Evolutionary conservation across 1,284 basidiomycete genomes (phyloP).

Genomic region (Apiotrichum brassicae): DNA sequence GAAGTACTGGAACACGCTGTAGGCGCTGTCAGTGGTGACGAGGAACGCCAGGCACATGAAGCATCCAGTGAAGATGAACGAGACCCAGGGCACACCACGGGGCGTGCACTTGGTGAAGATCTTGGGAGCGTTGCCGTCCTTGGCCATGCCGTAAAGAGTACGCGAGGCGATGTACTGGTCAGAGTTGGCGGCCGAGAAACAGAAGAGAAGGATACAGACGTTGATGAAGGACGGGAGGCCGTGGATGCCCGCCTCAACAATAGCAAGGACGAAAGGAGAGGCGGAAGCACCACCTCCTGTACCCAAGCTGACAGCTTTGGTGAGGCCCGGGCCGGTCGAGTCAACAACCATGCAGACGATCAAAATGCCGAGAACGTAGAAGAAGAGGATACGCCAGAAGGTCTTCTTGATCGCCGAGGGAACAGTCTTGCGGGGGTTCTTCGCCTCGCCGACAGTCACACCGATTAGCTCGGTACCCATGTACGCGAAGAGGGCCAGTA

Average conservation of each 20-base stretch:
- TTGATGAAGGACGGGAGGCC: conserved; percentile 50
- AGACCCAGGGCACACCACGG: conserved; percentile 48
- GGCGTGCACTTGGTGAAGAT: conserved; percentile 49
- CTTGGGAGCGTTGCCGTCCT: conserved; percentile 51
- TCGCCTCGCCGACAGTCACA: conserved; percentile 49
- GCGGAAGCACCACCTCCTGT: conserved; percentile 54
- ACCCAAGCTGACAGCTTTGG: conserved; percentile 8
- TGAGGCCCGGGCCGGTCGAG: conserved; percentile 10
- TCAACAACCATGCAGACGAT: conserved; percentile 60
- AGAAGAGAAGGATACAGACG: conserved; percentile 39
- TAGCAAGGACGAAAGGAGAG: conserved; percentile 68
- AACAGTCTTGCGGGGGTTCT: conserved; percentile 57
- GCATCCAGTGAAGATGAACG: conserved; percentile 41
- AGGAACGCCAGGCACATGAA: conserved; percentile 45
- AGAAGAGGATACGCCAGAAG: conserved; percentile 57
- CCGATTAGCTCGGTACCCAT: conserved; percentile 57
- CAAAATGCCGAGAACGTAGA: conserved; percentile 54
- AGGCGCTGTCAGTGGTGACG: conserved; percentile 22
- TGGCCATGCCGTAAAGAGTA: conserved; percentile 53
- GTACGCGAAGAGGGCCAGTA: conserved; percentile 48
- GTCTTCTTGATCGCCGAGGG: conserved; percentile 55
- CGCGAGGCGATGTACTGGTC: conserved; percentile 54
- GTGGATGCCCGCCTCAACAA: conserved; percentile 46
- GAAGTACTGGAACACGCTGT: conserved; percentile 61
- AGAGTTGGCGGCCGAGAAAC: conserved; percentile 54